Conservation (phyloP, 1,139 yeast species). For the Yarrowia galli region DNA sequence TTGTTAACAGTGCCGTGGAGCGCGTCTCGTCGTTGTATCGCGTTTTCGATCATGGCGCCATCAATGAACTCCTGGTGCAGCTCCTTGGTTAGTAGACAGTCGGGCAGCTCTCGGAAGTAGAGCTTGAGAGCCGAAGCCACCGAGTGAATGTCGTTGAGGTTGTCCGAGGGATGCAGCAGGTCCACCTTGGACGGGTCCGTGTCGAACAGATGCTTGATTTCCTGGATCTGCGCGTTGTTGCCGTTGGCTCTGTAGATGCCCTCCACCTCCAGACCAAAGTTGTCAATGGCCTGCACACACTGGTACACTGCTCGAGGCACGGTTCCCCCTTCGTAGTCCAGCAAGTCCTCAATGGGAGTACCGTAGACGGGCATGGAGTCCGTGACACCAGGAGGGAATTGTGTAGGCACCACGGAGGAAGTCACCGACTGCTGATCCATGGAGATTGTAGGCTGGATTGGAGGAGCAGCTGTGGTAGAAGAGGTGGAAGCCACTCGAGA, state of each 20-base stretch:
- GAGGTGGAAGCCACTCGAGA: conserved; percentile 22
- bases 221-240: conserved; percentile 74
- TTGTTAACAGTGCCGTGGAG: conserved; percentile 87
- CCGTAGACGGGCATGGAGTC: conserved; percentile 66
- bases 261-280: conserved; percentile 81
- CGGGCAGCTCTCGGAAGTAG: conserved; percentile 82
- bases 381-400: conserved; percentile 38
- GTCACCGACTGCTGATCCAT: conserved; percentile 39
- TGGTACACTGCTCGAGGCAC: conserved; percentile 91
- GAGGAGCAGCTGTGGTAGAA: neutral
- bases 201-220: conserved; percentile 75
- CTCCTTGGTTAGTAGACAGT: conserved; percentile 72
- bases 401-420: conserved; percentile 29
- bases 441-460: conserved; percentile 38
- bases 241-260: conserved; percentile 92
- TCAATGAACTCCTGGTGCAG: conserved; percentile 79
- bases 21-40: conserved; percentile 66
- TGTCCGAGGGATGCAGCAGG: conserved; percentile 59
- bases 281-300: conserved; percentile 86
- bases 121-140: conserved; percentile 79
- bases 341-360: conserved; percentile 73
- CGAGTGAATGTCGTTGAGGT: conserved; percentile 57
- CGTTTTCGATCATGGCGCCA: conserved; percentile 74
- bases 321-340: conserved; percentile 84
- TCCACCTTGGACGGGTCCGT: conserved; percentile 74